phyloP scores from a whole-genome alignment of 2,329 filamentous ascomycete species.

The Beauveria pseudobassiana region DNA sequence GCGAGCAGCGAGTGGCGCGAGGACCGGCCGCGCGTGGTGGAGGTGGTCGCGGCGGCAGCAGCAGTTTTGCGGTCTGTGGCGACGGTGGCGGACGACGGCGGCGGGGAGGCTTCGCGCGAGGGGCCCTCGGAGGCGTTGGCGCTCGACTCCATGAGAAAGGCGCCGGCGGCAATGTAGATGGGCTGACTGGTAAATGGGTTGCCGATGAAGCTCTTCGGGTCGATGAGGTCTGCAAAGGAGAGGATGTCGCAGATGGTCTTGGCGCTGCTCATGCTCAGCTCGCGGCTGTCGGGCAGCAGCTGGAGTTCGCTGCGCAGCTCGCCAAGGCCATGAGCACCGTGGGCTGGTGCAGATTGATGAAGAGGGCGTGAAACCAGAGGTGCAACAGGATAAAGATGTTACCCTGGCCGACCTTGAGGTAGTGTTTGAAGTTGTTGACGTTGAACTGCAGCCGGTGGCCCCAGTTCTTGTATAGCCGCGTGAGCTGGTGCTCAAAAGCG shows the following conservation, averaged over 20 bases:
- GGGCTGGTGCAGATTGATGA: constrained; percentile 78
- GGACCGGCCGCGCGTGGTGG: constrained; percentile 25
- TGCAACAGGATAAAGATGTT: constrained; percentile 83
- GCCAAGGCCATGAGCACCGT: constrained; percentile 69
- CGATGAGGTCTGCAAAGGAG: constrained; percentile 77
- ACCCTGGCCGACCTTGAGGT: constrained; percentile 71
- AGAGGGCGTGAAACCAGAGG: constrained; percentile 83
- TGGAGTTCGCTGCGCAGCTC: constrained; percentile 53
- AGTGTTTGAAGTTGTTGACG: constrained; percentile 77
- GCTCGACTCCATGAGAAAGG: constrained; percentile 77
- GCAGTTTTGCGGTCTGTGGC: constrained; percentile 10
- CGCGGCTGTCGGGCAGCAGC: constrained; percentile 71
- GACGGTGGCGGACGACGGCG: constrained; percentile 13
- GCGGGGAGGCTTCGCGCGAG: constrained; percentile 48
- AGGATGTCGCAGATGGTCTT: constrained; percentile 89
- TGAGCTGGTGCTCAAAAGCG: constrained; percentile 75
- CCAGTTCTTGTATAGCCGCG: constrained; percentile 62
- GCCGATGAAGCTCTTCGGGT: constrained; percentile 77
- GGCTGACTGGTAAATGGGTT: constrained; percentile 88
- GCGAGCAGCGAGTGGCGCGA: constrained; percentile 70
- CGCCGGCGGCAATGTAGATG: constrained; percentile 85
- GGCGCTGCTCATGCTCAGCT: constrained; percentile 78
- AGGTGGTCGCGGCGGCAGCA: not conserved
- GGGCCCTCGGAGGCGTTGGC: constrained; percentile 57
- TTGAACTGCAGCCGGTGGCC: constrained; percentile 74